Base-by-base conservation (phyloP, 176 grass and related monocot genomes). In the Rhynchospora breviuscula region DNA sequence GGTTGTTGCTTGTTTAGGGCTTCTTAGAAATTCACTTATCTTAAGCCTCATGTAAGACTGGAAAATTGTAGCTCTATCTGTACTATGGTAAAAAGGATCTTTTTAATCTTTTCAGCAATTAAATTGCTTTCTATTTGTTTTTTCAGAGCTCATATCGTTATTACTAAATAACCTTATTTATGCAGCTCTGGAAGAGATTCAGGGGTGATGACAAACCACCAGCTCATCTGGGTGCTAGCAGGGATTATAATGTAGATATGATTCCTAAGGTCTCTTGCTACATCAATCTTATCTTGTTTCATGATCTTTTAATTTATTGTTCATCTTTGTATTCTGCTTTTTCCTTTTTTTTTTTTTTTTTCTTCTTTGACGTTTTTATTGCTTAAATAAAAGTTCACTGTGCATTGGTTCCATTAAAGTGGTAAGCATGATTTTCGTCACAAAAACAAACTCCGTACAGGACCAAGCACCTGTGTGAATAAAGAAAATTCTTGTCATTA, bases 231-330 rank as follows among this genome's bases (percentile, higher is more conserved):
- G 92, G 94, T 2, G 59, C 92, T 5, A 94, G 92, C 90, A 97
- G 84, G 86, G 94, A 97, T 54, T 97, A 97, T 85, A 97, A 97
- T 26, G 94, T 97, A 8, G 94, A 97, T 44, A 97, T 97, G 94
- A 67, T 94, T 84, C 94, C 94, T 83, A 97, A 97, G 90, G 94
- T 97, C 26, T 68, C 31, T 72, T 51, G 33, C 14, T 14, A 22
- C 40, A 14, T 25, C 47, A 47, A 69, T 81, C 12, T 18, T 66
- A 2, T 81, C 33, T 65, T 73, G 2, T 47, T 19, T 73, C 21
- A 22, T 21, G 0, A 6, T 44, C 0, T 48, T 12, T 66, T 65
- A 31, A 69, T 57, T 18, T 57, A 21, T 21, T 60, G 59, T 60
- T 60, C n/a, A 21, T 60, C 59, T 61, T 61, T 21, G n/a, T 61